Conservation (phyloP, 805 yeast genomes). For the Sugiyamaella smithiae region DNA sequence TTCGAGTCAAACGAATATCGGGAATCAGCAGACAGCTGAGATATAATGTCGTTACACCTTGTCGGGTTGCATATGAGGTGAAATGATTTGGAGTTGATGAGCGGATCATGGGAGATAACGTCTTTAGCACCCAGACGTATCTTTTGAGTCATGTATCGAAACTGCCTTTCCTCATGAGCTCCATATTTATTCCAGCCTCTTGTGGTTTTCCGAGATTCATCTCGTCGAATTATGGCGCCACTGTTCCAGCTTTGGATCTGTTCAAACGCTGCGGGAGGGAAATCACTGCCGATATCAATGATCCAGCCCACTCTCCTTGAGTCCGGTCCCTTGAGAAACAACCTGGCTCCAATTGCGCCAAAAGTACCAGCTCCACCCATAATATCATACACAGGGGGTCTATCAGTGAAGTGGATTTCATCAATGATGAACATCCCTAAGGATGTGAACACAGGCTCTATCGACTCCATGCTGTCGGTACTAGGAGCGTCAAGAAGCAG, state of each 20-base stretch:
- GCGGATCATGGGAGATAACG: constrained; percentile 39
- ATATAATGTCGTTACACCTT: constrained; percentile 51
- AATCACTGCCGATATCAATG: constrained; percentile 77
- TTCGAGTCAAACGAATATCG: constrained; percentile 33
- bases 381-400: constrained; percentile 44
- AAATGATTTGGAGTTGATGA: constrained; percentile 45
- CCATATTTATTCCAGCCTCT: constrained; percentile 79
- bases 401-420: constrained; percentile 61
- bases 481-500: no score
- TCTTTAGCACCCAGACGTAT: constrained; percentile 58
- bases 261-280: constrained; percentile 49
- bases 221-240: constrained; percentile 54
- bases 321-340: constrained; percentile 43
- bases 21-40: constrained; percentile 29
- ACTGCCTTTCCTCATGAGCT: constrained; percentile 56
- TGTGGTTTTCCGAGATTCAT: constrained; percentile 59
- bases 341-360: constrained; percentile 70
- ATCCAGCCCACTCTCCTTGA: constrained; percentile 57
- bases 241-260: constrained; percentile 60
- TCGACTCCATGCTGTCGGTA: not conserved
- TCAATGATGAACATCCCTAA: constrained; percentile 91
- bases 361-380: constrained; percentile 92
- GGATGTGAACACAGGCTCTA: constrained; percentile 46
- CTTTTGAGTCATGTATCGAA: constrained; percentile 62
- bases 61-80: constrained; percentile 76